Evolutionary conservation across 2,329 filamentous ascomycete species (phyloP).

Genomic region (Ascocoryne sarcoides): DNA sequence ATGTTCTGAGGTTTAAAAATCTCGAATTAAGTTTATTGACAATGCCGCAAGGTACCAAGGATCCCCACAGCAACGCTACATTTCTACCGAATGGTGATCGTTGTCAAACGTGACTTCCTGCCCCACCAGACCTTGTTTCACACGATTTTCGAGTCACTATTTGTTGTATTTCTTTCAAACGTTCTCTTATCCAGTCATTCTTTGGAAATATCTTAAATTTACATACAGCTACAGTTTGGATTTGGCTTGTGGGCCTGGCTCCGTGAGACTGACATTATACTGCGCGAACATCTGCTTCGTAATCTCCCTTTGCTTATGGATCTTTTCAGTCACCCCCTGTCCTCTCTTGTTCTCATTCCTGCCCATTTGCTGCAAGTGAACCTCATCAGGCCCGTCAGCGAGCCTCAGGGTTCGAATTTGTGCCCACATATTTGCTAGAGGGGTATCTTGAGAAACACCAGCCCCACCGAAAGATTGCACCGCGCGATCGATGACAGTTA

Average conservation of each 20-base stretch:
- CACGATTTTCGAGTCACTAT: background rate
- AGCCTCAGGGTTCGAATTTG: constrained; percentile 72
- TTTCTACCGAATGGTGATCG: too few species aligned
- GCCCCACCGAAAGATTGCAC: constrained; percentile 88
- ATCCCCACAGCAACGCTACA: background rate
- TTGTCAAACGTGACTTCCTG: background rate
- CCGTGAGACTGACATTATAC: constrained; percentile 37
- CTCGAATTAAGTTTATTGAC: background rate
- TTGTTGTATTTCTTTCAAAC: background rate
- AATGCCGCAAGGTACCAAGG: background rate
- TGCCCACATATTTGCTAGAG: constrained; percentile 77
- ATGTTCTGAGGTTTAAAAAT: background rate
- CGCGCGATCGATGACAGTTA: constrained; percentile 87
- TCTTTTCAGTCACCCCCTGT: constrained; percentile 48
- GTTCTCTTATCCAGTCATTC: background rate
- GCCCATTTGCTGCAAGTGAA: constrained; percentile 76
- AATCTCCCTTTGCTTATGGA: constrained; percentile 55
- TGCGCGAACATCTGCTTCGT: constrained; percentile 56
- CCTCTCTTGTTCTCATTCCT: constrained; percentile 70
- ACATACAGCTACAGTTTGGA: constrained; percentile 25
- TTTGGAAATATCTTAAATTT: background rate
- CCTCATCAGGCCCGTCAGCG: constrained; percentile 94
- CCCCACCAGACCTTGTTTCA: background rate
- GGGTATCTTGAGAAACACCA: constrained; percentile 90
- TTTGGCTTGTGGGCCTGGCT: constrained; percentile 20